phyloP scores from a whole-genome alignment of 352 stramenopile species.

The Phytophthora litchii region DNA sequence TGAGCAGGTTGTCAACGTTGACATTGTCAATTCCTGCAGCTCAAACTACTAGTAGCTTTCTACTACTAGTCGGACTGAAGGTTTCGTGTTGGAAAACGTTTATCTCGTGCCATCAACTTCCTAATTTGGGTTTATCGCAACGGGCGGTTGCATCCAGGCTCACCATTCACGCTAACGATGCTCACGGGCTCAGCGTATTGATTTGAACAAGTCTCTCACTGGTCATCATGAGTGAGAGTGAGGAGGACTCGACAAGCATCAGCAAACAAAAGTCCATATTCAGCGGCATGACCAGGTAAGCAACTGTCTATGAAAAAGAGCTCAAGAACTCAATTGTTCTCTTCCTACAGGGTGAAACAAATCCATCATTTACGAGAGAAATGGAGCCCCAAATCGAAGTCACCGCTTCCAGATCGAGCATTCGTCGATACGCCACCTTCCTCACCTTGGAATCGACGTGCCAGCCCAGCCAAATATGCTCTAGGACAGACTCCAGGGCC shows the following conservation, averaged over 20 bases:
- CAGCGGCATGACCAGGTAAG: slow-evolving; percentile 46
- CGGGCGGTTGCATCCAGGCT: slow-evolving; percentile 13
- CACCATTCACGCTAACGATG: slow-evolving; percentile 15
- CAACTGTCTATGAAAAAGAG: not conserved
- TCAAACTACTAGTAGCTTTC: too few species aligned
- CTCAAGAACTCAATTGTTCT: not conserved
- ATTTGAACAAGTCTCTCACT: not conserved
- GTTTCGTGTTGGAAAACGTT: too few species aligned
- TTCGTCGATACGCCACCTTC: slow-evolving; percentile 21
- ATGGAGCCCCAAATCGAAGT: slow-evolving; percentile 44
- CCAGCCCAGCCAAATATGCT: slow-evolving; percentile 19
- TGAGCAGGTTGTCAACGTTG: slow-evolving; percentile 11
- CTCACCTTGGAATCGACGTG: slow-evolving; percentile 21
- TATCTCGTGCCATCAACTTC: slow-evolving; percentile 1
- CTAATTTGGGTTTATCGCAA: slow-evolving; percentile 25
- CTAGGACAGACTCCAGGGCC: slow-evolving; percentile 7
- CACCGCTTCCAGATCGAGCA: slow-evolving; percentile 15
- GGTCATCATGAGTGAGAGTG: slow-evolving; percentile 44
- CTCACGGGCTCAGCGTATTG: slow-evolving; percentile 13
- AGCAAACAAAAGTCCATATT: slow-evolving; percentile 56
- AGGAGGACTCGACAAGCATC: slow-evolving; percentile 40
- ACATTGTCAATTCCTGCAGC: too few species aligned
- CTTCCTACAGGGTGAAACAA: slow-evolving; percentile 44
- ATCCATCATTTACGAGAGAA: slow-evolving; percentile 64
- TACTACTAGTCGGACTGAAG: too few species aligned